phyloP scores from a whole-genome alignment of 805 yeast genomes.

The Komagataella populi region DNA sequence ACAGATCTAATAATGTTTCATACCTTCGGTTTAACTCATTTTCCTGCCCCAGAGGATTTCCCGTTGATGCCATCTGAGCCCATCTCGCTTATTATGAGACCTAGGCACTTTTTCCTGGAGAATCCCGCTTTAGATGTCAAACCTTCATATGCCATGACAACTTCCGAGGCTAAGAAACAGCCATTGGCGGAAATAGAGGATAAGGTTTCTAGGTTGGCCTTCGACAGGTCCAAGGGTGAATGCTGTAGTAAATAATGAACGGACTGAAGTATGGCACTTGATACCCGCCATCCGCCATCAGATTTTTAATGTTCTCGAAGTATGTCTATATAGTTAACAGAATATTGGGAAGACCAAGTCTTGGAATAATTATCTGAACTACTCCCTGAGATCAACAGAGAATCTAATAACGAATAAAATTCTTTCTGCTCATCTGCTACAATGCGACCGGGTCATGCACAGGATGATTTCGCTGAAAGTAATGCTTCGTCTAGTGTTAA shows the following conservation, averaged over 20 bases:
- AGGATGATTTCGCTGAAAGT: not conserved
- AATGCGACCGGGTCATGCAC: not conserved
- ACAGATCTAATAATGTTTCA: slow-evolving; percentile 69
- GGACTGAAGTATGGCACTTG: not conserved
- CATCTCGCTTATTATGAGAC: slow-evolving; percentile 59
- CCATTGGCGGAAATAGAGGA: slow-evolving; percentile 28
- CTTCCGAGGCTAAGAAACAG: slow-evolving; percentile 26
- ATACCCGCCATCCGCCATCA: not conserved
- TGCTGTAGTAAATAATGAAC: not conserved
- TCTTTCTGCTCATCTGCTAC: not conserved
- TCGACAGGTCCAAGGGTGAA: slow-evolving; percentile 10
- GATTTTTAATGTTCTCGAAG: not conserved
- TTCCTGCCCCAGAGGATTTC: slow-evolving; percentile 85
- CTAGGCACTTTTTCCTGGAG: slow-evolving; percentile 65
- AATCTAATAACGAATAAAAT: not conserved
- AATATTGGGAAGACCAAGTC: not conserved
- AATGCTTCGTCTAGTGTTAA: not conserved
- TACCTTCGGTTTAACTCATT: slow-evolving; percentile 75
- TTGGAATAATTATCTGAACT: not conserved
- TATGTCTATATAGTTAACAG: no score
- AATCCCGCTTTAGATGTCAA: slow-evolving; percentile 68
- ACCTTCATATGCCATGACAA: slow-evolving; percentile 45
- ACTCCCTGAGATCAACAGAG: not conserved
- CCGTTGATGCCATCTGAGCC: slow-evolving; percentile 85
- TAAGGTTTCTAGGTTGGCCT: slow-evolving; percentile 38